Base-by-base conservation (phyloP, 2,329 filamentous ascomycete species). In the Cryoendolithus antarcticus region DNA sequence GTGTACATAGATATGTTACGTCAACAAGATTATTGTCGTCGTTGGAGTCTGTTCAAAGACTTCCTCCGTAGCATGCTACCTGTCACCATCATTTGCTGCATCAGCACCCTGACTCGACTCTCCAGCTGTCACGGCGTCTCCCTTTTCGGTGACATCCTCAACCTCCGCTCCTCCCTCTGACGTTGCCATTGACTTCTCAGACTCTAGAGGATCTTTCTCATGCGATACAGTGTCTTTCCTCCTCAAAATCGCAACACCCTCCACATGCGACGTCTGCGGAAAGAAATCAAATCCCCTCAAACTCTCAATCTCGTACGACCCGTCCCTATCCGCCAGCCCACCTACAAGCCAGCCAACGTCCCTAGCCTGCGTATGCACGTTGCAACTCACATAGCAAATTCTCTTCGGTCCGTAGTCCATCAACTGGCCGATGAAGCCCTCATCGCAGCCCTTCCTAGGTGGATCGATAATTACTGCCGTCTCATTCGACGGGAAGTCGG, bases 241-340 rank as follows among this genome's bases (percentile, higher is more conserved):
- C 47, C 49, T 70, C 58, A 80, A 56, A 37, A 79, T 69, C 35
- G 75, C 75, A 39, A 80, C 71, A 9, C 75, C 73, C 55, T 80
- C 76, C 2, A 80, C 76, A 67, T 80, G 76, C 6, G 74, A 71
- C 24, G 76, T 80, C 61, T 96, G 89, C 9, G 91, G 91, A 63
- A 98, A 98, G 62, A 98, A 96, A 59, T 98, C 91, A 56, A 96
- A 96, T 0, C 89, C 91, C 35, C 82, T 72, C 34, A 98, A 62
- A 56, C 83, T 93, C 70, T 96, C 89, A 57, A 98, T 83, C 60
- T 80, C 76, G 62, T 95, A 98, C 41, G 56, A 15, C 59, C 47
- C 50, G 65, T 53, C 12, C 45, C 9, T 51, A 57, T 44, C 44
- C 57, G 9, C 58, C 53, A 75, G 62, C 1, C 88, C 86, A 29